Evolutionary conservation across 345 rosid species (phyloP).

Genomic region (Syzygium aromaticum): DNA sequence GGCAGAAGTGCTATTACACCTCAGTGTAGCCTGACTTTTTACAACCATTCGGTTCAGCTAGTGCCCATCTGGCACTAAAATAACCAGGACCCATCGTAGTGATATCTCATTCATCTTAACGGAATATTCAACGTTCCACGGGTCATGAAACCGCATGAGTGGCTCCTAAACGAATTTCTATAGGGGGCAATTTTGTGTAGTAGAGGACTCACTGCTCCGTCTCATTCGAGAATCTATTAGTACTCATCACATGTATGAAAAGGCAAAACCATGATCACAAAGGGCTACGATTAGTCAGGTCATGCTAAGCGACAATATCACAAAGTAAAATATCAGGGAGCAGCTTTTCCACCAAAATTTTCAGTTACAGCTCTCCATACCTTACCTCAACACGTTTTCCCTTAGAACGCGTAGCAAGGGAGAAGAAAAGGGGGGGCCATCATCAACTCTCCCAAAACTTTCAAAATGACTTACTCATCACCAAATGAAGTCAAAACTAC

Average conservation of each 20-base stretch:
- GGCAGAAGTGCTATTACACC: not conserved
- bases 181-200: not conserved
- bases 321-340: not conserved
- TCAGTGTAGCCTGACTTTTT: not conserved
- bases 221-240: not conserved
- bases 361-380: not conserved
- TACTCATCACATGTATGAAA: not conserved
- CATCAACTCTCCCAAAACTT: not conserved
- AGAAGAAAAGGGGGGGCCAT: not conserved
- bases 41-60: slow-evolving; percentile 4
- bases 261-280: not conserved
- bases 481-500: not conserved
- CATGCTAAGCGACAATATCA: not conserved
- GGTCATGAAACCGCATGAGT: not conserved
- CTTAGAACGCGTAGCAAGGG: not conserved
- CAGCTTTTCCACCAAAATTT: not conserved
- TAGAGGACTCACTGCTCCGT: not conserved
- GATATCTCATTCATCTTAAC: not conserved
- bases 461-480: not conserved
- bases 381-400: not conserved
- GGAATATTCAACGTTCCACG: not conserved
- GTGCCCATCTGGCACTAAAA: not conserved
- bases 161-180: not conserved
- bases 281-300: not conserved
- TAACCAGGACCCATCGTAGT: slow-evolving; percentile 4